Evolutionary conservation across 2,329 filamentous ascomycete genomes (phyloP).

Genomic region (Arthrobotrys musiformis): DNA sequence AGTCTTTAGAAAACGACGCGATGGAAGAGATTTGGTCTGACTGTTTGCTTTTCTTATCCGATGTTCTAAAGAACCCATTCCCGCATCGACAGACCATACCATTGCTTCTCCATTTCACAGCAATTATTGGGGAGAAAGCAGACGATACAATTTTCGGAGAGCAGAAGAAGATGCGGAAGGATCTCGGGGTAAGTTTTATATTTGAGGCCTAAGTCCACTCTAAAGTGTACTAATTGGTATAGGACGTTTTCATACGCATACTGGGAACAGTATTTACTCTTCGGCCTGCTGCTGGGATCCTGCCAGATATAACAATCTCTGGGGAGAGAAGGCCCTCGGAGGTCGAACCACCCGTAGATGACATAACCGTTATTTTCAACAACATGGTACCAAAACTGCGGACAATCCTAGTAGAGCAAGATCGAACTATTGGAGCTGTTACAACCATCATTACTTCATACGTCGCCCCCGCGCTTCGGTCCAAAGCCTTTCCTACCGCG

Average conservation of each 20-base stretch:
- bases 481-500: conserved; percentile 87
- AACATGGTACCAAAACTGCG: conserved; percentile 81
- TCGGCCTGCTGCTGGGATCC: conserved; percentile 76
- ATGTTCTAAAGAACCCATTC: conserved; percentile 91
- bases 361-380: conserved; percentile 82
- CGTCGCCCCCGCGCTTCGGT: conserved; percentile 81
- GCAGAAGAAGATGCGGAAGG: conserved; percentile 59
- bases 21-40: conserved; percentile 99
- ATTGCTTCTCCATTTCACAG: conserved; percentile 85
- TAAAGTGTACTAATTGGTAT: not conserved
- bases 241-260: conserved; percentile 89
- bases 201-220: not conserved
- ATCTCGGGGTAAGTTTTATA: conserved; percentile 57
- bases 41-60: conserved; percentile 88
- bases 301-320: conserved; percentile 59
- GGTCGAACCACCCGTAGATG: conserved; percentile 71
- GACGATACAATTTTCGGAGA: conserved; percentile 74
- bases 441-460: conserved; percentile 84
- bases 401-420: conserved; percentile 84
- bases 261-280: conserved; percentile 95
- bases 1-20: conserved; percentile 91
- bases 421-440: conserved; percentile 81
- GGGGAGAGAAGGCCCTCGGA: conserved; percentile 63
- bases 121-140: conserved; percentile 90
- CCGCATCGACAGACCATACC: conserved; percentile 92